Evolutionary conservation across 2,329 filamentous ascomycete species (phyloP).

Genomic region (Alternaria gaisen): DNA sequence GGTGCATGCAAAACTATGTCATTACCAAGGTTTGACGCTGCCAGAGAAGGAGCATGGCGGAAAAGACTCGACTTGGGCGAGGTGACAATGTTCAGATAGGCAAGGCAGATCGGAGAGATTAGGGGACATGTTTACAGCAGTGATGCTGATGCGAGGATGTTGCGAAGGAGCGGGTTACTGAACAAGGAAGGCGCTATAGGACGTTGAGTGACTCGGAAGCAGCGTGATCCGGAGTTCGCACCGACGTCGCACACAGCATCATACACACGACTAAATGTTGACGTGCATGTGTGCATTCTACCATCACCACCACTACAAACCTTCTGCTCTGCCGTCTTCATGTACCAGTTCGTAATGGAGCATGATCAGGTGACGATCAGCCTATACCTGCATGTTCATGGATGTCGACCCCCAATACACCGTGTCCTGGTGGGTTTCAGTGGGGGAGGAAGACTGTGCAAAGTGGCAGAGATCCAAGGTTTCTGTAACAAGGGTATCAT

Average conservation of each 20-base stretch:
- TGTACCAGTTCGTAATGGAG: not conserved
- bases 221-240: constrained; percentile 21
- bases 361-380: constrained; percentile 6
- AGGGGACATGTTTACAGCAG: constrained; percentile 4
- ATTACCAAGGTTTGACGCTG: constrained; percentile 13
- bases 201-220: constrained; percentile 12
- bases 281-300: constrained; percentile 7
- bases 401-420: constrained; percentile 30
- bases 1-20: constrained; percentile 18
- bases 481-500: constrained; percentile 17
- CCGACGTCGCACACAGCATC: constrained; percentile 15
- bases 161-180: constrained; percentile 11
- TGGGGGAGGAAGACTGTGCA: constrained; percentile 24
- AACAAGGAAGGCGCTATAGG: constrained; percentile 24
- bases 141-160: constrained; percentile 1
- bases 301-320: not conserved
- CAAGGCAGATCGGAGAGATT: not conserved
- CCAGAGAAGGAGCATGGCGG: not conserved
- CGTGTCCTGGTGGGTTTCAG: constrained; percentile 30
- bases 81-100: not conserved
- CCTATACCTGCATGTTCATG: constrained; percentile 20
- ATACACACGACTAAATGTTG: constrained; percentile 5
- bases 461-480: constrained; percentile 6
- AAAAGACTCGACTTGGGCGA: not conserved
- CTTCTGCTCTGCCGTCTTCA: constrained; percentile 3